These are phyloP conservation scores for Vaccinium darrowii DNA, from an alignment of 148 eudicot genomes.

Conservation along the genomic window DNA sequence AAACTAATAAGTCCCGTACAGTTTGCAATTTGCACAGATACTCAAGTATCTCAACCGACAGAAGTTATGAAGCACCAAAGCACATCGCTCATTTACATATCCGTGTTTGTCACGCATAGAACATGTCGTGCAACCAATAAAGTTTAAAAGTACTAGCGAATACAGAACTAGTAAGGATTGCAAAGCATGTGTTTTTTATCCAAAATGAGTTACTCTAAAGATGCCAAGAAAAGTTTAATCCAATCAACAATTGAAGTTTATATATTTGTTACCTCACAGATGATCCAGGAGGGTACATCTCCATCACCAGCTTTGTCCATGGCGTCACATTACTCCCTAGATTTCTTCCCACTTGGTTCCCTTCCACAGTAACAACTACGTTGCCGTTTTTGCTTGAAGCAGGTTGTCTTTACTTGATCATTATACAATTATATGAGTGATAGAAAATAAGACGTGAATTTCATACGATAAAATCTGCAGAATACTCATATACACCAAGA, in stretches of 20 bases:
- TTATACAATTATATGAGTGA: slow-evolving; percentile 32
- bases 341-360: slow-evolving; percentile 44
- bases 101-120: neutral
- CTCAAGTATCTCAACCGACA: neutral
- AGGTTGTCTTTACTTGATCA: slow-evolving; percentile 91
- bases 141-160: neutral
- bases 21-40: neutral
- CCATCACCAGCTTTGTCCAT: slow-evolving; percentile 86
- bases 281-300: slow-evolving; percentile 74
- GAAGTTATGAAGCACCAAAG: neutral
- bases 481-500: neutral
- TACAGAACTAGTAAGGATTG: neutral
- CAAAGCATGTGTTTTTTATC: neutral
- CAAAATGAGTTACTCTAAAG: neutral
- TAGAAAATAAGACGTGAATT: slow-evolving; percentile 6
- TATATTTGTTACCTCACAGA: slow-evolving; percentile 55
- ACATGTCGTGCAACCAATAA: neutral
- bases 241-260: neutral
- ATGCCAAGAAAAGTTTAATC: neutral
- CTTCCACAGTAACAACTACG: slow-evolving; percentile 46
- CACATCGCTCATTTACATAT: neutral
- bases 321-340: slow-evolving; percentile 44
- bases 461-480: neutral
- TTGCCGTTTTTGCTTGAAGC: slow-evolving; percentile 78
- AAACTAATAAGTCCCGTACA: neutral